phyloP scores from a whole-genome alignment of 441 rosid genomes.

The Raphanus hybrid region DNA sequence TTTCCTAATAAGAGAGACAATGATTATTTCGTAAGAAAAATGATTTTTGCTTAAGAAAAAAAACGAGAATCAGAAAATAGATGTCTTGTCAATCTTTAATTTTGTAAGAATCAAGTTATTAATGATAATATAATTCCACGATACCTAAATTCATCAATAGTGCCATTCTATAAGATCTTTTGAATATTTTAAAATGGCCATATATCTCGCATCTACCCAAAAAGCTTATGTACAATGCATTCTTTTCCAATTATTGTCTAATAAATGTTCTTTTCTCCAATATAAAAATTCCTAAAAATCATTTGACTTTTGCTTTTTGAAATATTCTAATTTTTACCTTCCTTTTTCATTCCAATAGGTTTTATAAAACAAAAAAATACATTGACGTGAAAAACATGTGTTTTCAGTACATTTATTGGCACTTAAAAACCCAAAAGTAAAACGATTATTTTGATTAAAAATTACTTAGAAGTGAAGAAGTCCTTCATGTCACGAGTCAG shows the following conservation, averaged over 20 bases:
- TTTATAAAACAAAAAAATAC: constrained; percentile 3
- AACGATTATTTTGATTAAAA: background rate
- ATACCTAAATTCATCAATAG: background rate
- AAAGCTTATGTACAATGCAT: constrained; percentile 26
- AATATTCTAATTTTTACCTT: background rate
- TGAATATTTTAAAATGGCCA: background rate
- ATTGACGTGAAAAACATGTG: background rate
- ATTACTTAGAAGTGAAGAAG: background rate
- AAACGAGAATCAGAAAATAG: background rate
- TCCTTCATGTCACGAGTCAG: constrained; percentile 3
- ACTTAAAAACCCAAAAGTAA: background rate
- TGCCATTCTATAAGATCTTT: background rate
- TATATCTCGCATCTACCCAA: constrained; percentile 30
- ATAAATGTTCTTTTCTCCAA: background rate
- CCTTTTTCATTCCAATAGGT: background rate
- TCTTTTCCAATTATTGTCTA: constrained; percentile 29
- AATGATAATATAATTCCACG: constrained; percentile 2
- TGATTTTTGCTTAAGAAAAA: background rate
- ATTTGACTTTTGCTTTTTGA: constrained; percentile 3
- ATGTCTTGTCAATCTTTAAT: constrained; percentile 5
- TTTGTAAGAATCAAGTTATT: constrained; percentile 12
- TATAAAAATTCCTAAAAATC: background rate
- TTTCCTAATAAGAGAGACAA: background rate
- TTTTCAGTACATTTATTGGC: background rate
- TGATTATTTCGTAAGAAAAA: background rate